Evolutionary conservation across 2,329 filamentous ascomycete genomes (phyloP).

Genomic region (Cryphonectria naterciae): DNA sequence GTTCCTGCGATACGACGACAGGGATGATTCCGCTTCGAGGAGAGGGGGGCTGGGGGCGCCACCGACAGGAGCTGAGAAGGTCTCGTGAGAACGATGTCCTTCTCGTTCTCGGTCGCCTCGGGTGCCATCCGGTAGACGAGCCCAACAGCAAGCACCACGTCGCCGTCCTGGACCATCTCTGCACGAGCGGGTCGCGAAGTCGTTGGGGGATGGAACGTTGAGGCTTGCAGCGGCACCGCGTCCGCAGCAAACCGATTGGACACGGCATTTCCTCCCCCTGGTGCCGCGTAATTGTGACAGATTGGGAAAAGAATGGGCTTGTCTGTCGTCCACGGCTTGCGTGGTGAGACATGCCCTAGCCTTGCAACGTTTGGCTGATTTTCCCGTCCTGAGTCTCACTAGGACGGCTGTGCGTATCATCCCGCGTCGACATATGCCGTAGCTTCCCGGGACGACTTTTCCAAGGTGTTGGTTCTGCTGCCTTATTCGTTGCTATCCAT

Average conservation of each 20-base stretch:
- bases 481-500: neutral
- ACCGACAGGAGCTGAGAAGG: slow-evolving; percentile 15
- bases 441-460: neutral
- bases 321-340: neutral
- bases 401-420: slow-evolving; percentile 3
- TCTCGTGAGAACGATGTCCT: neutral
- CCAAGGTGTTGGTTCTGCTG: neutral
- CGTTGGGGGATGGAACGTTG: neutral
- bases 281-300: slow-evolving; percentile 14
- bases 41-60: slow-evolving; percentile 9
- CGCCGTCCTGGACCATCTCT: slow-evolving; percentile 3
- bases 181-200: neutral
- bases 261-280: slow-evolving; percentile 2
- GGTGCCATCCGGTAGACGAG: neutral
- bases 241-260: slow-evolving; percentile 14
- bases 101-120: slow-evolving; percentile 10
- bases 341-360: slow-evolving; percentile 8
- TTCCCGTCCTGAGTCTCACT: neutral
- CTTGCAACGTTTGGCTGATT: neutral
- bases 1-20: slow-evolving; percentile 10
- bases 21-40: slow-evolving; percentile 14
- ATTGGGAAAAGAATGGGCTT: slow-evolving; percentile 7
- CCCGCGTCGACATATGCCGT: slow-evolving; percentile 14
- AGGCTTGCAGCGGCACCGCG: slow-evolving; percentile 10
- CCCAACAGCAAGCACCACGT: slow-evolving; percentile 2